A percentile compares a stretch with the other conserved stretches of the same genome.
phyloP scores from a whole-genome alignment of 192 early-diverging fungal genomes.

The Coemansia sp. region DNA sequence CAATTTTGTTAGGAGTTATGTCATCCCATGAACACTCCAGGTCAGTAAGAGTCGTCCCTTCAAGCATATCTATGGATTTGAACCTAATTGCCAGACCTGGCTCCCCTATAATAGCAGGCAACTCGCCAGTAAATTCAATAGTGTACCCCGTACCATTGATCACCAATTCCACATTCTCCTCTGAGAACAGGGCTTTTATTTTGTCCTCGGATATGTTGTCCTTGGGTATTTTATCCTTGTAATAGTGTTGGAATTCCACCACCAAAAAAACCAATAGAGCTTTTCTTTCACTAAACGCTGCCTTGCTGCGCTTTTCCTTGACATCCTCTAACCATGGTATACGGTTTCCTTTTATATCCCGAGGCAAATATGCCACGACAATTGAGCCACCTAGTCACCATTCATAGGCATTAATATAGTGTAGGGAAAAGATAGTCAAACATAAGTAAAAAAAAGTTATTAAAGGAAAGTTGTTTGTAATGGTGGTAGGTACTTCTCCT shows the following conservation, averaged over 20 bases:
- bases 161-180: background rate
- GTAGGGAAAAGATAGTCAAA: background rate
- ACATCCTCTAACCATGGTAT: background rate
- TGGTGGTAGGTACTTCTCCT: background rate
- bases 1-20: background rate
- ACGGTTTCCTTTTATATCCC: background rate
- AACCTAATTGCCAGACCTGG: background rate
- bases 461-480: too few relatives aligned
- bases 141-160: background rate
- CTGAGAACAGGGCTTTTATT: background rate
- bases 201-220: background rate
- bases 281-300: background rate
- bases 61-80: background rate
- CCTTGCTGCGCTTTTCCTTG: background rate
- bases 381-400: background rate
- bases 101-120: background rate
- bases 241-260: background rate
- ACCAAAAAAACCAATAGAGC: background rate
- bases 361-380: background rate
- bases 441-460: background rate
- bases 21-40: background rate
- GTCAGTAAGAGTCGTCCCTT: background rate
- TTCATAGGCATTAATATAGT: background rate
- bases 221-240: background rate
- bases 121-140: background rate